Base-by-base conservation (phyloP, 73 alveolate genomes). In the Paraurostyla sp. region DNA sequence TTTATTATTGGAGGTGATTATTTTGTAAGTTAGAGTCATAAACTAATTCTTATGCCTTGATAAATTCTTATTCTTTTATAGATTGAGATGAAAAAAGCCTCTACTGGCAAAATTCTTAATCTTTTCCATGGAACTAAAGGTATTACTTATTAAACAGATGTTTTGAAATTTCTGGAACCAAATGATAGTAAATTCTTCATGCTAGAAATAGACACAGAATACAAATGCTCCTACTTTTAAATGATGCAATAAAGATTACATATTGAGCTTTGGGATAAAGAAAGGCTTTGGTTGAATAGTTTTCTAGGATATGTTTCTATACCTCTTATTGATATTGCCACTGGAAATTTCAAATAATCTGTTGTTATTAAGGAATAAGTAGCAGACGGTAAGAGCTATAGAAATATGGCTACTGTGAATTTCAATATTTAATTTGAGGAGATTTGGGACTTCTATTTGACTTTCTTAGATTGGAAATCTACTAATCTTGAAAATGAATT, bases 1-100 rank as follows among this genome's bases (percentile, higher is more conserved):
- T 80, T 89, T n/a, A 81, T 81, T 35, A 81, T 89, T 35, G 95
- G 95, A 23, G 95, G 95, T 35, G 76, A 68, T 63, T 90, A 38
- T 50, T 35, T 49, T 20, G 92, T 83, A 83, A 65, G 85, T 50
- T 7, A 38, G 40, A 36, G 4, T 46, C 57, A 46, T 46, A 13
- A 46, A 46, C 18, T 15, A 15, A 46, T 15, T 46, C 57, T 15
- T 15, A 46, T 46, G 18, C n/a, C n/a, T n/a, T 27, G 49, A 29
- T 4, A 33, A 60, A 13, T 33, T 30, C 15, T 6, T 23, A 30
- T 7, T 13, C 0, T 36, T 9, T 27, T 57, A 3, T 68, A 81
- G 88, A 71, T 90, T 42, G 90, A 90, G 75, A 45, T 85, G 43
- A 90, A 90, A 33, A 90, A 51, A 41, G 60, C 69, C 11, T 29